Evolutionary conservation across 768 basidiomycete species (phyloP).

Genomic region (Asterophora lycoperdoides): DNA sequence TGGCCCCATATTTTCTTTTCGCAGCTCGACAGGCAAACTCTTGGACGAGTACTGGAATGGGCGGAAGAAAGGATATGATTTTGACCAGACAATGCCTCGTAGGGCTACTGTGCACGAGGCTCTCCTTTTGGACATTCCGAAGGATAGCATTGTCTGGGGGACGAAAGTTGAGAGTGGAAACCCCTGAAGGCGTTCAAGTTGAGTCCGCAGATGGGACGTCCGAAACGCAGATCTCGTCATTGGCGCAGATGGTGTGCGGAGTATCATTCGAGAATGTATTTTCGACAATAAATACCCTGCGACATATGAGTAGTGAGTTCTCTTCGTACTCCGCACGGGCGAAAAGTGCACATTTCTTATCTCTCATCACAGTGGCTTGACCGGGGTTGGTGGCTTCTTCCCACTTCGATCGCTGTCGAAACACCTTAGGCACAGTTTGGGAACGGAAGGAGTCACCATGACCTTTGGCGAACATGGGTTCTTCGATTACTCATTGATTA

Average conservation of each 20-base stretch:
- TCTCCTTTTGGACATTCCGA: constrained; percentile 25
- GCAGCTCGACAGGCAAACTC: constrained; percentile 31
- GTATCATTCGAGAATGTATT: constrained; percentile 29
- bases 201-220: constrained; percentile 27
- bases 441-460: constrained; percentile 30
- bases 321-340: background rate
- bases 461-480: constrained; percentile 36
- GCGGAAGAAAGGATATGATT: constrained; percentile 28
- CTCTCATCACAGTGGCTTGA: constrained; percentile 20
- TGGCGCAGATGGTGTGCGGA: constrained; percentile 37
- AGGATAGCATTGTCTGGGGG: constrained; percentile 29
- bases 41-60: constrained; percentile 28
- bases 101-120: constrained; percentile 32
- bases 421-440: constrained; percentile 23
- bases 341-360: background rate
- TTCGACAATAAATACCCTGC: constrained; percentile 26
- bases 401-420: constrained; percentile 25
- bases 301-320: constrained; percentile 27
- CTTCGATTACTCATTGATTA: constrained; percentile 32
- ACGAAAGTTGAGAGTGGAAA: constrained; percentile 25
- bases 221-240: constrained; percentile 35
- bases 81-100: constrained; percentile 29
- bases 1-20: constrained; percentile 8
- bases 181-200: constrained; percentile 21
- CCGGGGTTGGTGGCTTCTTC: constrained; percentile 37